phyloP scores from a whole-genome alignment of 192 early-diverging fungal genomes.

The Piromyces sp. region DNA sequence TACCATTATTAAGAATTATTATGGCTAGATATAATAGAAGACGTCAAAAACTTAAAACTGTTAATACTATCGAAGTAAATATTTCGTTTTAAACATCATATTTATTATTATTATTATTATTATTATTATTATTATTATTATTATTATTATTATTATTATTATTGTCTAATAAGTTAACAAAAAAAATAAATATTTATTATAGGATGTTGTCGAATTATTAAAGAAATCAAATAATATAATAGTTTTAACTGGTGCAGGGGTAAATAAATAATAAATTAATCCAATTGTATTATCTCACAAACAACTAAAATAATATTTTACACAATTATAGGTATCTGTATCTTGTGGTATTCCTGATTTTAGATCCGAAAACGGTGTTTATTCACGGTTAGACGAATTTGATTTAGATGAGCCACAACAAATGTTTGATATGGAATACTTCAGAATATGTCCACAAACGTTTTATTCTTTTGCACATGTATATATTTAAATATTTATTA shows the following conservation, averaged over 20 bases:
- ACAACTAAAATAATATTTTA: too few species aligned
- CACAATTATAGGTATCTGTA: background rate
- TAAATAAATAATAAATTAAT: too few species aligned
- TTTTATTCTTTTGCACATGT: background rate
- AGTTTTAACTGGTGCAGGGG: background rate
- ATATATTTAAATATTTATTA: background rate
- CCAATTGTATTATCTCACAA: too few species aligned
- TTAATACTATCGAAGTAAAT: background rate
- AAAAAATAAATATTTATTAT: too few species aligned
- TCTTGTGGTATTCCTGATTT: background rate
- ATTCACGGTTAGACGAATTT: background rate
- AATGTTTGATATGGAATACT: background rate
- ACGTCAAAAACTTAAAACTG: background rate
- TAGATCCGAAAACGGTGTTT: background rate
- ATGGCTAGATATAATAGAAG: background rate
- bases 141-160: too few species aligned
- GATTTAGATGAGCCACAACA: background rate
- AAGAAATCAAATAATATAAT: background rate
- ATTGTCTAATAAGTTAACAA: too few species aligned
- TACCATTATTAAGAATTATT: background rate
- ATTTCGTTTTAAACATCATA: too few species aligned
- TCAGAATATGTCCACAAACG: background rate
- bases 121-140: too few species aligned
- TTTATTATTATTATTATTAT: too few species aligned
- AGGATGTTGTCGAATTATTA: background rate